Base-by-base conservation (phyloP, 768 basidiomycete genomes). In the Hebeloma cylindrosporum region DNA sequence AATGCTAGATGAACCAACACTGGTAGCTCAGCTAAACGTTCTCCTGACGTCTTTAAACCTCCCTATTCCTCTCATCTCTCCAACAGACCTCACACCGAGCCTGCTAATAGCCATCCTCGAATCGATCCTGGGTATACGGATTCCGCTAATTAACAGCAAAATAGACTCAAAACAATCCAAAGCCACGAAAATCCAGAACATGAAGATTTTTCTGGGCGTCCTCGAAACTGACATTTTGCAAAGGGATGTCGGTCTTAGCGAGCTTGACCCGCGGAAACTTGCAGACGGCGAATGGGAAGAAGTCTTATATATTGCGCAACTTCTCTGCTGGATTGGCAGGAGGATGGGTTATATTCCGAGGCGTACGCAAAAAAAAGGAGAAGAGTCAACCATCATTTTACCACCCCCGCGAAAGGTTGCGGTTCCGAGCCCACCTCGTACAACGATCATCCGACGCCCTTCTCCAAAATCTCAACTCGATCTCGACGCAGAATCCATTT, bases 121-220 rank as follows among this genome's bases (percentile, higher is more conserved):
- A 50, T 78, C 74, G 1, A 63, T 88, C 31, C 67, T 87, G 27
- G 59, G 65, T 16, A 58, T 65, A 5, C 77, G 80, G 18, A 76
- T 89, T 7, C 78, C 80, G 2, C 67, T 80, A 8, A 43, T 64
- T 18, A 74, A 49, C 52, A 67, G 41, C 66, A 71, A 27, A 62
- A 69, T 55, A 66, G 26, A 51, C 8, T 23, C 45, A 28, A 33
- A 47, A 34, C 38, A 36, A 36, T 27, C 40, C 36, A 55, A 61
- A 40, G 50, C 45, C 1, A 67, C 70, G 6, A 80, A 80, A 53
- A 61, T 85, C 1, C 77, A 83, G 35, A 78, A 77, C 23, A 82
- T 85, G 72, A 87, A 89, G 54, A 70, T 89, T 3, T 84, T 91
- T 43, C 71, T 90, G 5, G 87, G 87, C 1, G 77, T 88, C 5